phyloP scores from a whole-genome alignment of 1,284 basidiomycete genomes.

The Neonothopanus nambi region DNA sequence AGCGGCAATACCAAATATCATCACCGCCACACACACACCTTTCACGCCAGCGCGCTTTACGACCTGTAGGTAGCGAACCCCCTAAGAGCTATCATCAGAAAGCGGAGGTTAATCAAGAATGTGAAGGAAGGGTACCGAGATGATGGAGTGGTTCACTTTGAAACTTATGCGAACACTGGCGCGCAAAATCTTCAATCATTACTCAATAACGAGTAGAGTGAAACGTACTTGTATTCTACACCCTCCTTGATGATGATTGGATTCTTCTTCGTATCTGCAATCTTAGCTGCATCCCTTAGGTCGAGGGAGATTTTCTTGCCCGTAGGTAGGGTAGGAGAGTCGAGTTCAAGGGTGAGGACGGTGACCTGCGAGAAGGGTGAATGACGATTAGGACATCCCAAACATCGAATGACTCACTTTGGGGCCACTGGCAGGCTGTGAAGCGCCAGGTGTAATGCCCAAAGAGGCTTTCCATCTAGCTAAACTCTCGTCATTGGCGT shows the following conservation, averaged over 20 bases:
- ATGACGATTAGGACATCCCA: background rate
- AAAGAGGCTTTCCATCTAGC: constrained; percentile 90
- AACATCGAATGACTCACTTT: constrained; percentile 50
- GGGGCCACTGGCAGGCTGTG: constrained; percentile 48
- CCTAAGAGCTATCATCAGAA: constrained; percentile 40
- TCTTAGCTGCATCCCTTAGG: constrained; percentile 43
- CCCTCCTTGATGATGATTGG: constrained; percentile 84
- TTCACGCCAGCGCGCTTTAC: constrained; percentile 76
- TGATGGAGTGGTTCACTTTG: constrained; percentile 82
- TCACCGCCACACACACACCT: constrained; percentile 40
- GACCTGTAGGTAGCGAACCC: constrained; percentile 82
- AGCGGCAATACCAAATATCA: constrained; percentile 12
- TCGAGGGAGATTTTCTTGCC: constrained; percentile 63
- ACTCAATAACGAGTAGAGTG: constrained; percentile 6
- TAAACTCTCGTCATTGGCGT: constrained; percentile 84
- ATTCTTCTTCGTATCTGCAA: constrained; percentile 63
- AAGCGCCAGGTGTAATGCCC: constrained; percentile 67
- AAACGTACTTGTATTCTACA: constrained; percentile 72
- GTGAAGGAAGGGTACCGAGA: constrained; percentile 57
- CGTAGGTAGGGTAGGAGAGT: constrained; percentile 63
- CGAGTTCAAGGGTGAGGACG: constrained; percentile 68
- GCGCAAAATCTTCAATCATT: background rate
- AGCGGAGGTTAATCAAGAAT: constrained; percentile 11
- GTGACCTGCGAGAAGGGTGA: constrained; percentile 51
- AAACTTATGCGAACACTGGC: constrained; percentile 75